A percentile compares a stretch with the other conserved stretches of the same genome.
These are phyloP conservation scores for Dacryopinax spathularia DNA, from an alignment of 768 basidiomycete species.

Conservation along the genomic window DNA sequence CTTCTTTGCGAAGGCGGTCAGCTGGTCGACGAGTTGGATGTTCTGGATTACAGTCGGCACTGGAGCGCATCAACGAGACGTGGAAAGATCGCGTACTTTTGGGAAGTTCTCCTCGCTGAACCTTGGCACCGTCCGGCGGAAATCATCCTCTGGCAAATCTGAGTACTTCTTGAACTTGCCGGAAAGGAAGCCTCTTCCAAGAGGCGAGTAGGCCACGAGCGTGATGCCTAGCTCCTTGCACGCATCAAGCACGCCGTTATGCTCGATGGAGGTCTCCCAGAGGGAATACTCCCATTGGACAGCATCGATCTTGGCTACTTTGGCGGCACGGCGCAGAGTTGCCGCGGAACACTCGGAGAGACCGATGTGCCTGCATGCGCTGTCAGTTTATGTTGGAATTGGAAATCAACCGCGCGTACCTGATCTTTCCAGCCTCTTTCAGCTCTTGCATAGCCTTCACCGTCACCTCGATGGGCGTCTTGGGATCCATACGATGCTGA, in stretches of 20 bases:
- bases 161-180: conserved; percentile 10
- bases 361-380: conserved; percentile 10
- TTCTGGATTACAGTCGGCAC: conserved; percentile 12
- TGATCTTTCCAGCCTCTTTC: conserved; percentile 6
- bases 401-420: neutral
- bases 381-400: neutral
- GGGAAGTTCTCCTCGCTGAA: conserved; percentile 25
- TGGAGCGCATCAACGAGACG: neutral
- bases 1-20: conserved; percentile 22
- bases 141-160: conserved; percentile 22
- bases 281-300: conserved; percentile 18
- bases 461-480: conserved; percentile 16
- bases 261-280: conserved; percentile 11
- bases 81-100: conserved; percentile 5
- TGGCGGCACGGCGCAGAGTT: conserved; percentile 13
- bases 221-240: conserved; percentile 22
- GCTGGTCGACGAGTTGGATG: conserved; percentile 23
- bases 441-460: conserved; percentile 14
- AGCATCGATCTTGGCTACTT: conserved; percentile 11
- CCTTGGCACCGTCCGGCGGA: conserved; percentile 20
- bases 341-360: conserved; percentile 13
- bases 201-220: conserved; percentile 24
- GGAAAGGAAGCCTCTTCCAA: neutral
- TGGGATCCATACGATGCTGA: conserved; percentile 16
- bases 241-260: conserved; percentile 18